These are phyloP conservation scores for Papiliotrema terrestris DNA, from an alignment of 1,284 basidiomycete species.

Conservation along the genomic window DNA sequence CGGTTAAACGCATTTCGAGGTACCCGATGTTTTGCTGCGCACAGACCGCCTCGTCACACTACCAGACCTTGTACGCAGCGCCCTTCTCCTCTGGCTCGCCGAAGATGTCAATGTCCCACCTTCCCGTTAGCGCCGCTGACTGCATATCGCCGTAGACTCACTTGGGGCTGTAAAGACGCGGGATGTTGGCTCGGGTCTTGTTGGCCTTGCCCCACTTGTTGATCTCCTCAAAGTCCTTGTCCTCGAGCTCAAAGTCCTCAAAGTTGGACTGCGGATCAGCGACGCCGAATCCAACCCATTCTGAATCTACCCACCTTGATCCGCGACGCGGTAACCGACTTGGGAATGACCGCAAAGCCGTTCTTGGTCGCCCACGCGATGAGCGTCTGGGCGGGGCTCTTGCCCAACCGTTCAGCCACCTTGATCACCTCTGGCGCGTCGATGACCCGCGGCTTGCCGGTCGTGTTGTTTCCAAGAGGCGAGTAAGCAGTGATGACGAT, in stretches of 20 bases:
- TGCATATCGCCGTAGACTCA: constrained; percentile 7
- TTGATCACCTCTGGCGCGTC: constrained; percentile 56
- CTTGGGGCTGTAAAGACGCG: constrained; percentile 56
- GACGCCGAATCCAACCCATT: background rate
- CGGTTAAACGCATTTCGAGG: too few relatives aligned
- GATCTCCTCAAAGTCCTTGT: constrained; percentile 62
- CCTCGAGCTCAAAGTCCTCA: constrained; percentile 60
- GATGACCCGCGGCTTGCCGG: constrained; percentile 32
- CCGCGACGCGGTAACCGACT: constrained; percentile 56
- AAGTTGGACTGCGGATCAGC: constrained; percentile 57
- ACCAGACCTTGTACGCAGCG: constrained; percentile 50
- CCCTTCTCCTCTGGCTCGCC: constrained; percentile 59
- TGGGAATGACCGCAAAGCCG: constrained; percentile 68
- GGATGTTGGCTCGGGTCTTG: constrained; percentile 60
- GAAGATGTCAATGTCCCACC: constrained; percentile 69
- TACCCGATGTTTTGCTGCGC: too few relatives aligned
- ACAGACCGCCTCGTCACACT: background rate
- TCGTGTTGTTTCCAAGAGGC: constrained; percentile 66
- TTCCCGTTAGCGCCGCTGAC: constrained; percentile 8
- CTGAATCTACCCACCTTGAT: constrained; percentile 44
- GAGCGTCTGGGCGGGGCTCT: constrained; percentile 65
- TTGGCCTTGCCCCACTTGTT: constrained; percentile 57
- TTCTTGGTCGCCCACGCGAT: constrained; percentile 65
- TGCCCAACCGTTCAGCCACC: constrained; percentile 59
- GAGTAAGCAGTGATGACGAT: constrained; percentile 82